These are phyloP conservation scores for Aspergillus transmontanensis DNA, from an alignment of 2,329 filamentous ascomycete species.

Conservation along the genomic window DNA sequence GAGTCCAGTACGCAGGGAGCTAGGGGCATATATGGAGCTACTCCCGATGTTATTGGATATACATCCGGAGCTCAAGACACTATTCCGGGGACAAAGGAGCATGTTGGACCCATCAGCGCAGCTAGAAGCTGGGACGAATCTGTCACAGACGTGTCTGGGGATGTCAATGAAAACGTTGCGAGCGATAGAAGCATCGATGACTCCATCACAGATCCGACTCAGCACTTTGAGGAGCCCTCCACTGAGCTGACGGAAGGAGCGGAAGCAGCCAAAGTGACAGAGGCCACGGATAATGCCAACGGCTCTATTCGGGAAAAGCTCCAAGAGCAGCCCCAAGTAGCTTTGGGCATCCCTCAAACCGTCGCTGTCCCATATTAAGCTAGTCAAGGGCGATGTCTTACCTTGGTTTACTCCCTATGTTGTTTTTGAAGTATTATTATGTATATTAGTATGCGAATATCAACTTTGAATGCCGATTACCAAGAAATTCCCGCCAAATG, in stretches of 20 bases:
- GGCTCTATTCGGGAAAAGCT: conserved; percentile 4
- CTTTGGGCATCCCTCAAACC: background rate
- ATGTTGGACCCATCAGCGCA: background rate
- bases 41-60: background rate
- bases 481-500: background rate
- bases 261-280: background rate
- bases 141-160: background rate
- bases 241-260: background rate
- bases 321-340: background rate
- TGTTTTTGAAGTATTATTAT: background rate
- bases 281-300: background rate
- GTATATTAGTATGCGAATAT: background rate
- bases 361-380: conserved; percentile 13
- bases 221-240: background rate
- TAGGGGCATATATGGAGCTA: background rate
- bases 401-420: background rate
- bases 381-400: background rate
- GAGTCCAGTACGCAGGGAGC: background rate
- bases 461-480: background rate
- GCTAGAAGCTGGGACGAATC: background rate
- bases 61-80: background rate
- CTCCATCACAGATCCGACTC: background rate
- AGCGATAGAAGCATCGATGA: background rate
- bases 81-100: background rate
- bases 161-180: background rate